Evolutionary conservation across 768 basidiomycete genomes (phyloP).

Genomic region (Xerocomellus dryophilus): DNA sequence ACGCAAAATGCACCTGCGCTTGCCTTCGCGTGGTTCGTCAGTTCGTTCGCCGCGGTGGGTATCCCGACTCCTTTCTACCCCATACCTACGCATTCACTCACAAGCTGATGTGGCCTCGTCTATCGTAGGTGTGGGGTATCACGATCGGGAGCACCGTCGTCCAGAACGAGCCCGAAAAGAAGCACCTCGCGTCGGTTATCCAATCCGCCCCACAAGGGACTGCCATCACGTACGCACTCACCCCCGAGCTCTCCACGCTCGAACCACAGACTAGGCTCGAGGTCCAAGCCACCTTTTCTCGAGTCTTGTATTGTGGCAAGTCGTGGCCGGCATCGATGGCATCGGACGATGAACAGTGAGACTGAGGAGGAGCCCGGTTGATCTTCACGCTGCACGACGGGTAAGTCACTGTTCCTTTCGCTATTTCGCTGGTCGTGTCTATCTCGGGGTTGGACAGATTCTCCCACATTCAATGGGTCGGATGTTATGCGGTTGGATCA

Average conservation of each 20-base stretch:
- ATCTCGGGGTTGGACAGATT: too few species aligned
- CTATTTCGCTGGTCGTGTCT: too few species aligned
- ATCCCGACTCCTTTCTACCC: background rate
- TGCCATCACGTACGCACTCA: slow-evolving; percentile 43
- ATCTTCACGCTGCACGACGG: too few species aligned
- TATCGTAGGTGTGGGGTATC: slow-evolving; percentile 44
- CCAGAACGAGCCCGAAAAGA: slow-evolving; percentile 43
- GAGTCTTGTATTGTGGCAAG: slow-evolving; percentile 42
- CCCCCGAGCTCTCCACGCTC: slow-evolving; percentile 41
- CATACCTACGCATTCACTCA: background rate
- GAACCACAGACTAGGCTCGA: slow-evolving; percentile 30
- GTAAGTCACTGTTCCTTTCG: too few species aligned
- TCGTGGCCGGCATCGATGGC: slow-evolving; percentile 36
- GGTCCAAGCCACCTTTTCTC: slow-evolving; percentile 41
- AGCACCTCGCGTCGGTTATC: slow-evolving; percentile 40
- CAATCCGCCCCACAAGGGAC: slow-evolving; percentile 35
- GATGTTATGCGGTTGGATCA: too few species aligned
- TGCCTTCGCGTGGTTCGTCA: background rate
- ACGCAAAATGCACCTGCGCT: background rate
- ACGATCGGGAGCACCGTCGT: slow-evolving; percentile 46
- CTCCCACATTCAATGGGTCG: too few species aligned
- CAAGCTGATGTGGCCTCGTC: background rate
- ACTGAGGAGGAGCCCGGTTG: too few species aligned
- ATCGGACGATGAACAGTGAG: background rate
- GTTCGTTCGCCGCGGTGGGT: background rate